These are phyloP conservation scores for Colletotrichum destructivum DNA, from an alignment of 2,329 filamentous ascomycete genomes.

Conservation along the genomic window DNA sequence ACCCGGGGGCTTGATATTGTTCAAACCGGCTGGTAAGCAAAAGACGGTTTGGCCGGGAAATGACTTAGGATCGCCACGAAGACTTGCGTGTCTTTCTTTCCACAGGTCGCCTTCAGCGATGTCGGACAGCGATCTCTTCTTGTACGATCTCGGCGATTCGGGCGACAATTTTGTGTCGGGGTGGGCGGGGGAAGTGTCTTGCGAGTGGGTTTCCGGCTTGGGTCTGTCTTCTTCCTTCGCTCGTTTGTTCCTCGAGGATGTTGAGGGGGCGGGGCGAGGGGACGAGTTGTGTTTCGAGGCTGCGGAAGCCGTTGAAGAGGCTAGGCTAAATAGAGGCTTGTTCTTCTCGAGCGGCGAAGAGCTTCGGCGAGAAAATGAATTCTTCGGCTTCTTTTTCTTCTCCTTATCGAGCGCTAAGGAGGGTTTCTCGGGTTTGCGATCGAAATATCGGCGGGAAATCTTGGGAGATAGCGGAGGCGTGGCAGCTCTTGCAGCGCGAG, in stretches of 20 bases:
- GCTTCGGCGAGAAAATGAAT: background rate
- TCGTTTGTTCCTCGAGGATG: background rate
- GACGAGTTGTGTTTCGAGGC: background rate
- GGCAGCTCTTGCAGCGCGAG: background rate
- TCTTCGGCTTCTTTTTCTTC: no score
- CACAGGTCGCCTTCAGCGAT: no score
- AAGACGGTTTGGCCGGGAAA: slow-evolving; percentile 14
- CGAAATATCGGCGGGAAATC: background rate
- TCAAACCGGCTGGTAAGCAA: background rate
- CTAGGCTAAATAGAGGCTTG: no score
- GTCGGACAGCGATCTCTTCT: no score
- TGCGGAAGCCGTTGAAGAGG: background rate
- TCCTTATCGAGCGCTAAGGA: no score
- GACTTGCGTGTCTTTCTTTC: background rate
- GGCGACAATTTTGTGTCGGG: no score
- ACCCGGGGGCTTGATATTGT: background rate
- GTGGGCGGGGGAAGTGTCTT: background rate
- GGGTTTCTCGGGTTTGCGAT: background rate
- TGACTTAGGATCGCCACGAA: slow-evolving; percentile 9
- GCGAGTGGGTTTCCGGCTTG: no score
- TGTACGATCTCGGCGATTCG: background rate
- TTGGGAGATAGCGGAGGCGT: background rate
- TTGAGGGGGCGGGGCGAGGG: background rate
- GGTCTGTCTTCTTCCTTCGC: background rate
- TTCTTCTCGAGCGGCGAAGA: no score